These are phyloP conservation scores for Phytophthora boehmeriae DNA, from an alignment of 352 stramenopile genomes.

Conservation along the genomic window DNA sequence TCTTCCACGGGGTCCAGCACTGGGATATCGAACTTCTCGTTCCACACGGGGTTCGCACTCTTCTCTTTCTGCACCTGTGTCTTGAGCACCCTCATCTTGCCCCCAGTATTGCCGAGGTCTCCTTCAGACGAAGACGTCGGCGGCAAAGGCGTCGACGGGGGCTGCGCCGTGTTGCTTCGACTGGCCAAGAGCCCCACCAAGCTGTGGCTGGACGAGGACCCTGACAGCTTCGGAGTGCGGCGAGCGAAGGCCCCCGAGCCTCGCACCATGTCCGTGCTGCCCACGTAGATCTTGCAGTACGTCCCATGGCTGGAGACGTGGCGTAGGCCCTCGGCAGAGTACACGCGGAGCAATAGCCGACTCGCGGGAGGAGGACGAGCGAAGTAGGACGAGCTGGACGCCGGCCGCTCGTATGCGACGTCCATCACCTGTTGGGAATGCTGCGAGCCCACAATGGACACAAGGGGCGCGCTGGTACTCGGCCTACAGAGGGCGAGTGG, in stretches of 20 bases:
- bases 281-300: slow-evolving; percentile 78
- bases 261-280: slow-evolving; percentile 51
- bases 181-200: slow-evolving; percentile 22
- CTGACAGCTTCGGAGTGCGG: slow-evolving; percentile 31
- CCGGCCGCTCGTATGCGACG: slow-evolving; percentile 31
- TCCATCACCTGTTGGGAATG: slow-evolving; percentile 24
- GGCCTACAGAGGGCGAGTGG: slow-evolving; percentile 20
- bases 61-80: slow-evolving; percentile 69
- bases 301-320: slow-evolving; percentile 72
- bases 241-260: slow-evolving; percentile 48
- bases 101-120: slow-evolving; percentile 9
- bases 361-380: slow-evolving; percentile 10
- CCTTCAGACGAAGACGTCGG: slow-evolving; percentile 26
- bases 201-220: slow-evolving; percentile 33
- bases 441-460: slow-evolving; percentile 19
- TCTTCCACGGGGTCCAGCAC: slow-evolving; percentile 50
- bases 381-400: slow-evolving; percentile 47
- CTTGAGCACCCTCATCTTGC: slow-evolving; percentile 57
- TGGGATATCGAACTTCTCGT: slow-evolving; percentile 81
- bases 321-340: slow-evolving; percentile 61
- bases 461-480: slow-evolving; percentile 10
- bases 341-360: slow-evolving; percentile 71
- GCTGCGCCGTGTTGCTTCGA: slow-evolving; percentile 12
- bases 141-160: slow-evolving; percentile 11
- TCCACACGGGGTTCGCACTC: slow-evolving; percentile 61